phyloP scores from a whole-genome alignment of 1,284 basidiomycete genomes.

The Chiua sp. region DNA sequence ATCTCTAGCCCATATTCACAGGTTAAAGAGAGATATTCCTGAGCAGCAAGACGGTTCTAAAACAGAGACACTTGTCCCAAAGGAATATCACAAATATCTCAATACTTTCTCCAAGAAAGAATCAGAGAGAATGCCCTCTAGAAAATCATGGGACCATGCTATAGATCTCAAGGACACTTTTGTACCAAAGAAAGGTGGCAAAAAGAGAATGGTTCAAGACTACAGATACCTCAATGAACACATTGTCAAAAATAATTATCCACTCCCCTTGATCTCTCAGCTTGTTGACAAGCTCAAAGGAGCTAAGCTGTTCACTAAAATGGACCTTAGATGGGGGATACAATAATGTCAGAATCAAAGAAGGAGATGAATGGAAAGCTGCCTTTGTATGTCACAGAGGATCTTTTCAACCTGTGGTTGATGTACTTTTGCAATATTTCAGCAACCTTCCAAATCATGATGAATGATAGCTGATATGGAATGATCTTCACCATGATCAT shows the following conservation, averaged over 20 bases:
- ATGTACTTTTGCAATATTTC: conserved; percentile 40
- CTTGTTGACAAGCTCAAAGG: neutral
- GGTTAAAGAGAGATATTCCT: neutral
- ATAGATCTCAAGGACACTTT: neutral
- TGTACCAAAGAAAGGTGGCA: neutral
- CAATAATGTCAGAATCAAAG: neutral
- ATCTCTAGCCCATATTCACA: neutral
- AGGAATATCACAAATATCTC: neutral
- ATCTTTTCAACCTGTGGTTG: conserved; percentile 37
- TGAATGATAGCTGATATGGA: too few relatives aligned
- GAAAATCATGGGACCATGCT: conserved; percentile 1
- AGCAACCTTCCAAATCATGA: neutral
- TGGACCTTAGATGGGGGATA: conserved; percentile 1
- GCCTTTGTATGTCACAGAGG: conserved; percentile 13
- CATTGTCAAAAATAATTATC: conserved; percentile 8
- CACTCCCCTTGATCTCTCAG: neutral
- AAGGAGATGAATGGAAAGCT: neutral
- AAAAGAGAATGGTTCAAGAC: conserved; percentile 20
- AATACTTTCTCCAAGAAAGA: neutral
- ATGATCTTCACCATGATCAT: too few relatives aligned
- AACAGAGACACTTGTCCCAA: neutral
- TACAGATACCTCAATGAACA: conserved; percentile 39
- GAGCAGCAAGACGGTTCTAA: neutral
- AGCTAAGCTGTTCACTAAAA: neutral
- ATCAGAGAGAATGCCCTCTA: conserved; percentile 1